A percentile compares a stretch with the other conserved stretches of the same genome.
These are phyloP conservation scores for Acacia acuminata DNA, from an alignment of 306 rosid genomes.

Conservation along the genomic window DNA sequence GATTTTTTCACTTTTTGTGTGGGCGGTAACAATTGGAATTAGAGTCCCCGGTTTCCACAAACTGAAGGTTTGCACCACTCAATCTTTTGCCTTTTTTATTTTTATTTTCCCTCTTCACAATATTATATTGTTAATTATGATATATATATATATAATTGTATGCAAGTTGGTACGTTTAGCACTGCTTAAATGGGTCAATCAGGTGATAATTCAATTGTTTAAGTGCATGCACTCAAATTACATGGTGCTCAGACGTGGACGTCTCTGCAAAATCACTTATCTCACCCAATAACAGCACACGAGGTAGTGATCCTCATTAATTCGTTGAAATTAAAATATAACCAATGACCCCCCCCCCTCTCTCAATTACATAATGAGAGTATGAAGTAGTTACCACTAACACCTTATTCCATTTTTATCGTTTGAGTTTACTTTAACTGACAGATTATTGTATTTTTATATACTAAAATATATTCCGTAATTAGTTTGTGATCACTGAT, in stretches of 20 bases:
- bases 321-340: background rate
- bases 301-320: background rate
- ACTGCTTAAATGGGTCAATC: background rate
- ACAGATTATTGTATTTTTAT: too few relatives aligned
- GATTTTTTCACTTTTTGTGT: too few relatives aligned
- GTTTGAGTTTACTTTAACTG: too few relatives aligned
- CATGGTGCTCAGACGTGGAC: constrained; percentile 26
- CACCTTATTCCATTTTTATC: background rate
- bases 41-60: background rate
- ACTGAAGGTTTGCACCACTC: background rate
- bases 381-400: too few relatives aligned
- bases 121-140: background rate
- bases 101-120: background rate
- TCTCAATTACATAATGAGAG: background rate
- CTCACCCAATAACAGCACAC: background rate
- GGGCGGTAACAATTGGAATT: background rate
- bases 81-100: background rate
- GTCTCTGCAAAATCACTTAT: constrained; percentile 11
- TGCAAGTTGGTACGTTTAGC: constrained; percentile 26
- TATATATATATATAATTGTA: constrained; percentile 9
- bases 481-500: background rate
- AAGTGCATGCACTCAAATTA: constrained; percentile 38
- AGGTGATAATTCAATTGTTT: constrained; percentile 19
- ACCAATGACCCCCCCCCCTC: too few relatives aligned
- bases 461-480: too few relatives aligned